A percentile compares a stretch with the other conserved stretches of the same genome.
These are phyloP conservation scores for Boletus fagicola DNA, from an alignment of 768 basidiomycete genomes.

Conservation along the genomic window DNA sequence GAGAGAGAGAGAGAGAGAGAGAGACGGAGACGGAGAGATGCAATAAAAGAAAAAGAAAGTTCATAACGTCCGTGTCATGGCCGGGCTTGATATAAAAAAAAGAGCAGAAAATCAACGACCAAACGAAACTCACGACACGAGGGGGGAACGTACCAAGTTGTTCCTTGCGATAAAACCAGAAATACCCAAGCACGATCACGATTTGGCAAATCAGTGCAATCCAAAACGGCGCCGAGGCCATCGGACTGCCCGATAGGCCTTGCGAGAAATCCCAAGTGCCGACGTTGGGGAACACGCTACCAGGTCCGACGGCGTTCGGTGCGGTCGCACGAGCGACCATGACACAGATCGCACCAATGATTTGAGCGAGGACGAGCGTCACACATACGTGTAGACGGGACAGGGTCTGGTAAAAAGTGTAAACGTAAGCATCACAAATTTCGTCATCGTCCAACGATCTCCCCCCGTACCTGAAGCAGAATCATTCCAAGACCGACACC, in stretches of 20 bases:
- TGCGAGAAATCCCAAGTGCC: constrained; percentile 86
- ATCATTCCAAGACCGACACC: constrained; percentile 95
- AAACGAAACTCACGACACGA: background rate
- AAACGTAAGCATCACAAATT: background rate
- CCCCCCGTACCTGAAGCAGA: constrained; percentile 54
- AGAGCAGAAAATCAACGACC: background rate
- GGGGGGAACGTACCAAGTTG: constrained; percentile 65
- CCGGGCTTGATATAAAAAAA: constrained; percentile 11
- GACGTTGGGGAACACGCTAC: constrained; percentile 87
- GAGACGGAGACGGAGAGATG: too few relatives aligned
- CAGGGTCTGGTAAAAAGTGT: constrained; percentile 50
- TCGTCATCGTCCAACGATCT: background rate
- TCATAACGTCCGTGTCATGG: constrained; percentile 1
- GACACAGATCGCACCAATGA: constrained; percentile 87
- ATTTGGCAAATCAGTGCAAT: constrained; percentile 76
- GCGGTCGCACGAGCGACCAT: constrained; percentile 92
- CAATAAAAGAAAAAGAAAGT: background rate
- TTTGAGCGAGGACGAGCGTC: constrained; percentile 85
- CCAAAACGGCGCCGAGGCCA: constrained; percentile 88
- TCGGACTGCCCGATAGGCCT: constrained; percentile 72
- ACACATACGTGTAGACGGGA: constrained; percentile 94
- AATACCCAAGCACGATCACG: constrained; percentile 86
- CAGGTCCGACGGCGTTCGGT: constrained; percentile 86
- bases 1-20: too few relatives aligned
- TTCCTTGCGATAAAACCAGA: constrained; percentile 97